Base-by-base conservation (phyloP, 768 basidiomycete genomes). In the Cytidiella melzeri region DNA sequence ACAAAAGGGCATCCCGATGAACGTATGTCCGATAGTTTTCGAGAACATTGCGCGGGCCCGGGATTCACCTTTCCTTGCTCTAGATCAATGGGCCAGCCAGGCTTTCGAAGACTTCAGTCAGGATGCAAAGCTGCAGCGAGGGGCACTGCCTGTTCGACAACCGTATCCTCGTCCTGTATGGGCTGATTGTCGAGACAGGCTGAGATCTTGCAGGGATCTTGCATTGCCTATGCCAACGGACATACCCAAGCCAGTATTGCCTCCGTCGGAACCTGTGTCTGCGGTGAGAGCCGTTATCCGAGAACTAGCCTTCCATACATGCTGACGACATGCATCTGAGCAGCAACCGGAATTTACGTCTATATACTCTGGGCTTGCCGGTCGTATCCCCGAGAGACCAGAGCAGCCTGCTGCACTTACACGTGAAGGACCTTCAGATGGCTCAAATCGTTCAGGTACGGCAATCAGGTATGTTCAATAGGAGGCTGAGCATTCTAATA, bases 51-150 rank as follows among this genome's bases (percentile, higher is more conserved):
- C n/a, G n/a, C n/a, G n/a, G n/a, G n/a, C n/a, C n/a, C n/a, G n/a
- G n/a, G n/a, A n/a, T n/a, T n/a, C n/a, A n/a, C n/a, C n/a, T n/a
- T n/a, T n/a, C 7, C 21, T 49, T n/a, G 5, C 9, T 6, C n/a
- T 27, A 63, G 62, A 63, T 43, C 49, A 57, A 21, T 63, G 62
- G 62, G 41, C 42, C 0, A 48, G 40, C 43, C 48, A 47, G 2
- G 50, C 41, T 20, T 44, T 56, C n/a, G 51, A 25, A 12, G 42
- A 36, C 11, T 45, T 34, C 30, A 34, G 9, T 15, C 7, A 34
- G 30, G 30, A 34, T 34, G 30, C 15, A 7, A 7, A 34, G 7
- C 30, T 34, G 30, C 30, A 34, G 30, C 30, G 28, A 41, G 23
- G 24, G 47, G 30, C 9, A 20, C 7, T 57, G n/a, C 58, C 57